phyloP scores from a whole-genome alignment of 371 early-diverging fungal genomes.

The Actinomucor elegans region DNA sequence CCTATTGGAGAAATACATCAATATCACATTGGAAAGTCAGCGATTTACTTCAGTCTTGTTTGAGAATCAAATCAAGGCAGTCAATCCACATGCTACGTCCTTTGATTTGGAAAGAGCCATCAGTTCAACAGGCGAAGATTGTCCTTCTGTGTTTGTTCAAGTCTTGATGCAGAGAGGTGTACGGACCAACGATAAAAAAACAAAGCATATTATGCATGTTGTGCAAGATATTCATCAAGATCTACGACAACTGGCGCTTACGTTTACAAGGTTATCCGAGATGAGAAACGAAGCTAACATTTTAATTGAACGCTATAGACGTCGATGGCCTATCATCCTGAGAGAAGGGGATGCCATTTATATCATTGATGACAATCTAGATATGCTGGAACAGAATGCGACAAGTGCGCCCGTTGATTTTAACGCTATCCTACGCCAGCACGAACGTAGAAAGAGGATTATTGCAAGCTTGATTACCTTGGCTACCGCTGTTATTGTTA shows the following conservation, averaged over 20 bases:
- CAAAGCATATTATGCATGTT: conserved; percentile 6
- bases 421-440: conserved; percentile 2
- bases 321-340: conserved; percentile 19
- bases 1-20: conserved; percentile 17
- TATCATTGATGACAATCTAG: conserved; percentile 19
- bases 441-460: conserved; percentile 9
- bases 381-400: conserved; percentile 5
- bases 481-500: not conserved
- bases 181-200: conserved; percentile 4
- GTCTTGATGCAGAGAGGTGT: conserved; percentile 18
- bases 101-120: conserved; percentile 23
- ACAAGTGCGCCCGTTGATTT: conserved; percentile 9
- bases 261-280: conserved; percentile 5
- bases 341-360: conserved; percentile 12
- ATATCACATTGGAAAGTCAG: conserved; percentile 12
- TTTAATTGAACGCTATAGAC: conserved; percentile 15
- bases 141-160: conserved; percentile 20
- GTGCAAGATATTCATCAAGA: conserved; percentile 20
- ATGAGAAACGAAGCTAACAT: conserved; percentile 10
- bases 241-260: not conserved
- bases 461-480: not conserved
- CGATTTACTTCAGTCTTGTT: conserved; percentile 14
- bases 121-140: conserved; percentile 7
- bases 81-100: conserved; percentile 15
- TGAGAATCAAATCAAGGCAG: conserved; percentile 9